Base-by-base conservation (phyloP, 2,329 filamentous ascomycete species). In the Aspergillus sp. region DNA sequence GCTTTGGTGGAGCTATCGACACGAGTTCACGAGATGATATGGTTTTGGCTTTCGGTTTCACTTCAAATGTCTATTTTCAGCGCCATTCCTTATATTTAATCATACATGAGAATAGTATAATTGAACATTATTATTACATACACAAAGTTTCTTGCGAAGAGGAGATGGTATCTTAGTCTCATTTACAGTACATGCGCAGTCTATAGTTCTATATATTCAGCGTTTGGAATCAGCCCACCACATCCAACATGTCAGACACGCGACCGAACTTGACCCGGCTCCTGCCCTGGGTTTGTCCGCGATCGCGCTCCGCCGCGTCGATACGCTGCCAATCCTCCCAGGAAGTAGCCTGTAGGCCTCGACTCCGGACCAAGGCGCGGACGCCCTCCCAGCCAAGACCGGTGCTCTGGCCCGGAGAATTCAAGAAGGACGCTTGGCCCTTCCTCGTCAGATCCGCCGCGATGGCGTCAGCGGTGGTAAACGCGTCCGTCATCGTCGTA, bases 401-500 rank as follows among this genome's bases (percentile, higher is more conserved):
- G 24, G 75, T 78, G 47, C 77, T 77, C 14, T 70, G 68, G 39
- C 67, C 58, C 46, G 72, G 58, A n/a, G 72, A 67, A 60, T 83
- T 80, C 49, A 86, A 67, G 56, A 87, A 85, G 0, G 73, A 75
- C 12, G 64, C 63, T 9, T 66, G 62, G 31, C 53, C 57, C 10
- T 69, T 60, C 7, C 61, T 70, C 53, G 78, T 70, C 89, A 92
- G 94, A 71, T 99, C 95, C n/a, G 84, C 78, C 0, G 85, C 85
- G 63, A 99, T 90, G 2, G 89, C 87, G 71, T 97, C 93, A 1
- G 88, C 95, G 0, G 92, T 96, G 9, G 85, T 84, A 69, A 98
- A 99, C 0, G 95, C 94, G 73, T 99, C 95, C 60, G 90, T 86
- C 92, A 99, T 96, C 0, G 95, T 99, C 31, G 89, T 92, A 1